A percentile compares a stretch with the other conserved stretches of the same genome.
Evolutionary conservation across 306 rosid species (phyloP).

Genomic region (Cicer cuneatum): DNA sequence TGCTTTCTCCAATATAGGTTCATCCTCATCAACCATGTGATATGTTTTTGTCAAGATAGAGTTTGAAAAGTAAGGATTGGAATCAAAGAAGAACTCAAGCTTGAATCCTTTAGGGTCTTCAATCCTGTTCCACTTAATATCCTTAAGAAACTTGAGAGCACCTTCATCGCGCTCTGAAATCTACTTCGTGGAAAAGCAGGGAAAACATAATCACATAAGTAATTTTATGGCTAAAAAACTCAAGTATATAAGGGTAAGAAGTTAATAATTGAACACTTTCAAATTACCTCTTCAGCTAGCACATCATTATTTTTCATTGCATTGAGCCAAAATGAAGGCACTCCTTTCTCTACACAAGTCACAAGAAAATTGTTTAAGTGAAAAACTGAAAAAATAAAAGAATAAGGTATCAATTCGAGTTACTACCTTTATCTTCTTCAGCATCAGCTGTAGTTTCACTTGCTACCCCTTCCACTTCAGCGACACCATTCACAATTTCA

Average conservation of each 20-base stretch:
- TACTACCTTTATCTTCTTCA: conserved; percentile 60
- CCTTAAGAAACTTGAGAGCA: conserved; percentile 75
- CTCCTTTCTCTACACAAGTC: conserved; percentile 67
- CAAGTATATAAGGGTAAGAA: neutral
- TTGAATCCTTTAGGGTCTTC: conserved; percentile 81
- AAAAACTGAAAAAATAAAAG: neutral
- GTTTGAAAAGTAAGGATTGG: conserved; percentile 77
- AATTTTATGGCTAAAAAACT: neutral
- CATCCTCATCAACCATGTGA: conserved; percentile 84
- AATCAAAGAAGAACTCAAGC: conserved; percentile 76
- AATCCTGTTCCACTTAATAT: conserved; percentile 72
- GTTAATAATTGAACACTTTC: neutral
- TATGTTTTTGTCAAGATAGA: conserved; percentile 72
- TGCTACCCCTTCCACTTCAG: conserved; percentile 66
- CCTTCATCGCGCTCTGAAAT: conserved; percentile 83
- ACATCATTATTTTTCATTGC: conserved; percentile 85
- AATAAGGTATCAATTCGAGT: neutral
- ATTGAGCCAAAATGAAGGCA: conserved; percentile 80
- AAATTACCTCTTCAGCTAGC: conserved; percentile 72
- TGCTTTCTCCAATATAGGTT: conserved; percentile 81
- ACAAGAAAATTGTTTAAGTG: neutral
- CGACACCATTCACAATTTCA: conserved; percentile 69
- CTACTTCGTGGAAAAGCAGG: conserved; percentile 44
- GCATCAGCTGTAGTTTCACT: conserved; percentile 47
- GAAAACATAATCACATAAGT: neutral